phyloP scores from a whole-genome alignment of 129 eudicot genomes.

The Calendula officinalis region DNA sequence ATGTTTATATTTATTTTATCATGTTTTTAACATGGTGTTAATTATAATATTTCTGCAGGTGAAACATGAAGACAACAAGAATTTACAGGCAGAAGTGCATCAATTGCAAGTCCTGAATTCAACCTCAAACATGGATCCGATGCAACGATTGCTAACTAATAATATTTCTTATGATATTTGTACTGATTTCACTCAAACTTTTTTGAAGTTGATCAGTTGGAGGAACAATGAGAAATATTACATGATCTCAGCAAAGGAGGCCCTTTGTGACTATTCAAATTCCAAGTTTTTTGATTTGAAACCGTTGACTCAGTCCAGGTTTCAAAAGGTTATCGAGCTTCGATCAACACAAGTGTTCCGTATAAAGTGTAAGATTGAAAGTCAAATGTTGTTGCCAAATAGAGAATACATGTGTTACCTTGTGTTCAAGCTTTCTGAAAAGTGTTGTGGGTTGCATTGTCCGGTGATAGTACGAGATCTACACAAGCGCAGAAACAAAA shows the following conservation, averaged over 20 bases:
- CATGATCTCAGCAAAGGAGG: slow-evolving; percentile 3
- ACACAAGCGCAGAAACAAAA: not conserved
- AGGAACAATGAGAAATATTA: not conserved
- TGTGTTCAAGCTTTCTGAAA: slow-evolving; percentile 15
- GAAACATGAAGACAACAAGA: not conserved
- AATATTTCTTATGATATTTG: not conserved
- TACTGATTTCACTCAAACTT: not conserved
- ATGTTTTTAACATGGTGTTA: not conserved
- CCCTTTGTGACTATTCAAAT: not conserved
- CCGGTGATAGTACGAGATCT: slow-evolving; percentile 1
- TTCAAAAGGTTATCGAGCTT: slow-evolving; percentile 2
- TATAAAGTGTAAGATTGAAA: not conserved
- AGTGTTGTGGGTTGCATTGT: slow-evolving; percentile 6
- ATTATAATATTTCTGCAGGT: not conserved
- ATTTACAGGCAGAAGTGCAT: not conserved
- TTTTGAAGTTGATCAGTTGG: not conserved
- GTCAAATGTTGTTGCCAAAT: too few relatives aligned
- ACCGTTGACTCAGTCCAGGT: not conserved
- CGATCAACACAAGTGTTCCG: not conserved
- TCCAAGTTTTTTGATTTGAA: not conserved
- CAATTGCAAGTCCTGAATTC: not conserved
- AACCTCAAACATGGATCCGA: not conserved
- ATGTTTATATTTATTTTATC: not conserved
- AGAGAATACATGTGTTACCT: not conserved
- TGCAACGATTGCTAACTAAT: not conserved